A percentile compares a stretch with the other conserved stretches of the same genome.
These are phyloP conservation scores for Solanum microdontum DNA, from an alignment of 257 asterid genomes.

Conservation along the genomic window DNA sequence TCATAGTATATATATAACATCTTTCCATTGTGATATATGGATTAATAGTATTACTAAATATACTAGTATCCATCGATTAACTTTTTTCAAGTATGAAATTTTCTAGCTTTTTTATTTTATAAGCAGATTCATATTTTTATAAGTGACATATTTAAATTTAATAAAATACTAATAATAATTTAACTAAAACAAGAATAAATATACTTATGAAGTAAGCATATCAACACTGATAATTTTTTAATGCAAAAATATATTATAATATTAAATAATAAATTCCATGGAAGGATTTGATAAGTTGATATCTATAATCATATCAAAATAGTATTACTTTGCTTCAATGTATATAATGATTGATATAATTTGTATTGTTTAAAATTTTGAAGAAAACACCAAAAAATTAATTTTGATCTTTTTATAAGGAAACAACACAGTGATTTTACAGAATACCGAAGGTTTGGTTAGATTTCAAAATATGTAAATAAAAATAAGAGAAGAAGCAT, in stretches of 20 bases:
- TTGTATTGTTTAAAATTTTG: too few species aligned
- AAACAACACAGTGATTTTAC: not conserved
- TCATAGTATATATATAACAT: not conserved
- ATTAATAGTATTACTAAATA: not conserved
- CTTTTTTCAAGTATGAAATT: too few species aligned
- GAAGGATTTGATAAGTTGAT: not conserved
- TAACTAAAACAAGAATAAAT: too few species aligned
- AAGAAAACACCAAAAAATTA: too few species aligned
- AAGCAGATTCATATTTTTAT: not conserved
- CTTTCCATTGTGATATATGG: not conserved
- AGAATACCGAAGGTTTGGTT: not conserved
- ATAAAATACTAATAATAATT: too few species aligned
- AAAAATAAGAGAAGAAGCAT: too few species aligned
- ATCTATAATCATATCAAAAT: too few species aligned
- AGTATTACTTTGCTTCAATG: not conserved
- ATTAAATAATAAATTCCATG: too few species aligned
- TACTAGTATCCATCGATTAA: not conserved
- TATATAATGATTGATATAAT: too few species aligned
- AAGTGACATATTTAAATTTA: too few species aligned
- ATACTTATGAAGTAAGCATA: not conserved
- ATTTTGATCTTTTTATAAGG: not conserved
- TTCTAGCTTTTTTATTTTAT: too few species aligned
- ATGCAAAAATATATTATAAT: too few species aligned
- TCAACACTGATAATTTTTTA: not conserved
- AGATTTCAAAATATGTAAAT: not conserved